Evolutionary conservation across 768 basidiomycete genomes (phyloP).

Genomic region (Calocera viscosa): DNA sequence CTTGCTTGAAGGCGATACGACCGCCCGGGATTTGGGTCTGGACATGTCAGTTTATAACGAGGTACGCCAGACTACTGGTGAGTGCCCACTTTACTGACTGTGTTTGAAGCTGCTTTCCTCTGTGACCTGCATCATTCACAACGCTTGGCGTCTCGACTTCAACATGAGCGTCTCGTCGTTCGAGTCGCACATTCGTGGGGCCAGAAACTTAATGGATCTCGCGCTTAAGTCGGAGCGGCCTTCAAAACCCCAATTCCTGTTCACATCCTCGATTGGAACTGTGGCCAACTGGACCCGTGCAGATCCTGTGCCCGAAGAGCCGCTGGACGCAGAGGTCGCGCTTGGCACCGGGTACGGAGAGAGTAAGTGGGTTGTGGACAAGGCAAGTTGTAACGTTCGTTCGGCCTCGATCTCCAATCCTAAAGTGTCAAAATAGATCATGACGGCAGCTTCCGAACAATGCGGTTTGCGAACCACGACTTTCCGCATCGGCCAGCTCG

Average conservation of each 20-base stretch:
- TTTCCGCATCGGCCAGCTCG: conserved; percentile 7
- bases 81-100: conserved; percentile 18
- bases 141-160: conserved; percentile 41
- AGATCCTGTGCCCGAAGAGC: background rate
- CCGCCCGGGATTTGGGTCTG: background rate
- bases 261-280: conserved; percentile 33
- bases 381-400: background rate
- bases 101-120: background rate
- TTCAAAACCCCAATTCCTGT: conserved; percentile 29
- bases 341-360: background rate
- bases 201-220: conserved; percentile 38
- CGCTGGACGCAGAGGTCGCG: background rate
- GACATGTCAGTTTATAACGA: conserved; percentile 11
- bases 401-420: background rate
- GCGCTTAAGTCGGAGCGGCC: conserved; percentile 25
- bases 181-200: conserved; percentile 38
- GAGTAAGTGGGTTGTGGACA: background rate
- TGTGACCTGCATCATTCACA: background rate
- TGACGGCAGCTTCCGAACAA: background rate
- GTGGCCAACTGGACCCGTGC: conserved; percentile 11
- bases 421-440: background rate
- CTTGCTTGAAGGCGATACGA: background rate
- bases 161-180: conserved; percentile 41
- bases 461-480: background rate
- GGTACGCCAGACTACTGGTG: conserved; percentile 22